These are phyloP conservation scores for Pseudonitzschia delicatissima DNA, from an alignment of 108 stramenopile species.

Conservation along the genomic window DNA sequence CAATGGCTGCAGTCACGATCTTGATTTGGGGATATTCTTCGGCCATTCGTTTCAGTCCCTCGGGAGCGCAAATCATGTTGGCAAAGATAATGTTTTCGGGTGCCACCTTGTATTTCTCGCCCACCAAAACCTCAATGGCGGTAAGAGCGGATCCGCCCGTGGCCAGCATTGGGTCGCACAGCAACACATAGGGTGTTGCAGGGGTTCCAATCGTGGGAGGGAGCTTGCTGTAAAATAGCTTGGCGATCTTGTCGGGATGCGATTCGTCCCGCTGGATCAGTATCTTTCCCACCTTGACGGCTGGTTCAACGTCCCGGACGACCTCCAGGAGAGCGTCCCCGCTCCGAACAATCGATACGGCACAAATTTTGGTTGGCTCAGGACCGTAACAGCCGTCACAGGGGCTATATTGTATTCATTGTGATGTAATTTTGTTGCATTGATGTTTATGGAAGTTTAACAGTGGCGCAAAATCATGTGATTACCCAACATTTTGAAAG, in stretches of 20 bases:
- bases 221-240: constrained; percentile 90
- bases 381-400: constrained; percentile 47
- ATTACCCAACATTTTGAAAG: too few species aligned
- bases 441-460: too few species aligned
- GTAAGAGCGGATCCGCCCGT: constrained; percentile 91
- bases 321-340: constrained; percentile 90
- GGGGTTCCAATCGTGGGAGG: constrained; percentile 58
- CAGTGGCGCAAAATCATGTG: too few species aligned
- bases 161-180: constrained; percentile 99
- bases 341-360: constrained; percentile 90
- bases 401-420: too few species aligned
- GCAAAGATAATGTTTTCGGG: constrained; percentile 83
- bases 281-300: constrained; percentile 86
- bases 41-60: constrained; percentile 70
- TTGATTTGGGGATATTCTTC: constrained; percentile 39
- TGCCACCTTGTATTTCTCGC: constrained; percentile 51
- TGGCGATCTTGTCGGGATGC: constrained; percentile 73
- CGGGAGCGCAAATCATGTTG: constrained; percentile 95
- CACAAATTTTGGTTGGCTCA: constrained; percentile 24
- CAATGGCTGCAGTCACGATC: constrained; percentile 90
- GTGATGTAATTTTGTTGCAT: too few species aligned
- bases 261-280: constrained; percentile 96
- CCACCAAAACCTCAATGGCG: constrained; percentile 76
- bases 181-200: constrained; percentile 46
- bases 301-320: constrained; percentile 78